phyloP scores from a whole-genome alignment of 305 asterid species.

The Fraxinus velutina region DNA sequence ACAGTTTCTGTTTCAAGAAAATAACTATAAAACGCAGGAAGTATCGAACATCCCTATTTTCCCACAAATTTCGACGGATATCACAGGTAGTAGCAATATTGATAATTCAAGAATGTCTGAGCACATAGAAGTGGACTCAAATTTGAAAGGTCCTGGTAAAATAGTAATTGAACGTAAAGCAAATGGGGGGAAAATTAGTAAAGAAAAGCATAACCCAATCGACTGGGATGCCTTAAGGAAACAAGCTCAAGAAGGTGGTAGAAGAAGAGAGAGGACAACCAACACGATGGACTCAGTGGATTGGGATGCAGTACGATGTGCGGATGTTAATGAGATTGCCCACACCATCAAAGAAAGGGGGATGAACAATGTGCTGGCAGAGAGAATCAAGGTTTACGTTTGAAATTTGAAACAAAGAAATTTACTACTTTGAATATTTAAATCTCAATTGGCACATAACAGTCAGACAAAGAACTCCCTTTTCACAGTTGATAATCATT shows the following conservation, averaged over 20 bases:
- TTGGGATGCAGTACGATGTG: conserved; percentile 88
- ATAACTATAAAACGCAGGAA: conserved; percentile 33
- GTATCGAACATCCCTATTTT: conserved; percentile 29
- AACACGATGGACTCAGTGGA: conserved; percentile 80
- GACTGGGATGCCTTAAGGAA: conserved; percentile 82
- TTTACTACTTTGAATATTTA: conserved; percentile 1
- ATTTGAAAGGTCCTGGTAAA: conserved; percentile 38
- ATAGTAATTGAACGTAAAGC: conserved; percentile 36
- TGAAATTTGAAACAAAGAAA: conserved; percentile 18
- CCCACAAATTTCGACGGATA: conserved; percentile 38
- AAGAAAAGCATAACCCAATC: conserved; percentile 50
- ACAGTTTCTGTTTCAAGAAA: conserved; percentile 30
- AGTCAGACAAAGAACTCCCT: conserved; percentile 4
- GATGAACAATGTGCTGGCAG: conserved; percentile 91
- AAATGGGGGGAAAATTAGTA: conserved; percentile 43
- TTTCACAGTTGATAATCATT: conserved; percentile 26
- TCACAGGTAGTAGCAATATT: conserved; percentile 42
- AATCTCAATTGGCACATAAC: background rate
- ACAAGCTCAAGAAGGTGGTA: conserved; percentile 42
- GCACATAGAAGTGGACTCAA: conserved; percentile 46
- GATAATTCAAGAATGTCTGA: conserved; percentile 38
- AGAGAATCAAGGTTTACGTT: conserved; percentile 71
- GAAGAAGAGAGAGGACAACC: conserved; percentile 48
- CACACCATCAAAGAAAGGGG: conserved; percentile 86
- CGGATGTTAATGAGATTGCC: conserved; percentile 81